Evolutionary conservation across 2,329 filamentous ascomycete species (phyloP), one percentile per base, ranked within the genome.

Genomic region (Lecanicillium sp.): DNA sequence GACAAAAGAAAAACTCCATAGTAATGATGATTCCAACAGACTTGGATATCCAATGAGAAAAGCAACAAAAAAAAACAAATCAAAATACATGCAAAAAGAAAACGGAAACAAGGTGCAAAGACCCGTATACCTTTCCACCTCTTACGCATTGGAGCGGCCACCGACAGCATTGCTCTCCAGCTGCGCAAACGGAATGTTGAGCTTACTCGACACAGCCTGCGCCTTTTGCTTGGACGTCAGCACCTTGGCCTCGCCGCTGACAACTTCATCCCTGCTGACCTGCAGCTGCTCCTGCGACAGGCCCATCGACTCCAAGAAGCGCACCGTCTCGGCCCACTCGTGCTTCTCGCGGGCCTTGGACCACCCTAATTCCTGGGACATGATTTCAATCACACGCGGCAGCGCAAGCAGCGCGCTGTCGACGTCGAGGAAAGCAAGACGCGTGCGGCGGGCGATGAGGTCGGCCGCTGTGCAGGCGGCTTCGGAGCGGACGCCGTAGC

Each of bases 381-480:
- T 85, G 36, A 86, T 59, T 51, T 86, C 82, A 46, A 87, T 83
- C 40, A 87, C 75, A 15, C 60, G 64, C 7, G 83, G 82, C 14
- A 87, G 69, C 2, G 80, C 75, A 53, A 82, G 74, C 9, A 86
- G 70, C 0, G 82, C 78, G 18, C 78, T 78, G 53, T 84, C 74
- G 2, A 80, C 80, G 57, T 87, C 85, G 45, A 87, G 62, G 65
- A 87, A 87, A n/a, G 83, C 80, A 32, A 87, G 65, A 39, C 83
- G 73, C 31, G 79, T 86, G 40, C 83, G 70, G 40, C 83, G 76
- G 13, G 81, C 78, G 41, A 87, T 70, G 27, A 85, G 73, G 54
- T 87, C 83, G 33, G 80, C 73, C 3, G 80, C 80, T 3, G 79
- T 83, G 57, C 83, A 78, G 3, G 83, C 83, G 43, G 83, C 80